Base-by-base conservation (phyloP, 2,329 filamentous ascomycete genomes). In the Diaporthe capsici region DNA sequence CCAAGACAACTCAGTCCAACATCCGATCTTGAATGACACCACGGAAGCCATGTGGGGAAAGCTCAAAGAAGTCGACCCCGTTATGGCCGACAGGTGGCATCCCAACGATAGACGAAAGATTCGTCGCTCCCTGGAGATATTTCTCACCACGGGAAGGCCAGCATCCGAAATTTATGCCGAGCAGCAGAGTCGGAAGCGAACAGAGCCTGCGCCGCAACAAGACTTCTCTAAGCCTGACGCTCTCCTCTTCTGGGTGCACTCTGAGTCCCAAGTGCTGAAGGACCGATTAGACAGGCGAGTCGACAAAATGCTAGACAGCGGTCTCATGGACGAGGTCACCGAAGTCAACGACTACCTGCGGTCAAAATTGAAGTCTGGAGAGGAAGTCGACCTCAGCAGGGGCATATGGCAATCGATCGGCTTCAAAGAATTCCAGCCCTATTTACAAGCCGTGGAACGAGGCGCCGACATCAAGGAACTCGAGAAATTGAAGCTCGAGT, bases 401-500 rank as follows among this genome's bases (percentile, higher is more conserved):
- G 97, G 97, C 0, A 97, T 99, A 58, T 99, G 96, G 95, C 94
- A 98, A 72, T 97, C 96, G 1, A 99, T 99, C 77, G 97, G 97
- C 1, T 98, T 95, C 84, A 98, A 97, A 82, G 95, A 99, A 81
- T 94, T 98, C 81, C 90, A 94, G 75, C 88, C 91, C 0, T 98
- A 95, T 80, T 85, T 96, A 34, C 80, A 85, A 2, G 89, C 90
- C 1, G 76, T 87, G 20, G 79, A 84, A 78, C 77, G 83, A 75
- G 79, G 78, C 10, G 73, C 78, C 72, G 77, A 80, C 39, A 67
- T 78, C 55, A 71, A 80, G 76, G 86, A 90, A 5, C 84, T 94
- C 1, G 87, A 89, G 28, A 86, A 86, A 25, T 82, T 95, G 20
- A 92, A 90, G 78, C 79, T 82, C 1, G 82, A 87, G 0, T 93